A percentile compares a stretch with the other conserved stretches of the same genome.
These are phyloP conservation scores for Barnettozyma vustinii DNA, from an alignment of 805 yeast species.

Conservation along the genomic window DNA sequence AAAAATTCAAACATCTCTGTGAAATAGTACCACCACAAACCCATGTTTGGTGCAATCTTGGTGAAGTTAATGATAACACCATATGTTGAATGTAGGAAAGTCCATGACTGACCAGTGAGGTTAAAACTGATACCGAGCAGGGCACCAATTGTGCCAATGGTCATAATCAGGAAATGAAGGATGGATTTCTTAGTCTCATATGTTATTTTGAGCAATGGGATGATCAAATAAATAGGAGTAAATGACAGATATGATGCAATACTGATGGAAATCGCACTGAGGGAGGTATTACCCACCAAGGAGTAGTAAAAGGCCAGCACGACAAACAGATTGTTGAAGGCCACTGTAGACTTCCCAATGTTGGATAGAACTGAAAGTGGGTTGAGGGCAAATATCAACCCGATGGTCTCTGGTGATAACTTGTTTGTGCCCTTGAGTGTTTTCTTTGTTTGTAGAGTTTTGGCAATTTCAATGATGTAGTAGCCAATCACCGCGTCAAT, in stretches of 20 bases:
- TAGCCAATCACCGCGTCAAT: constrained; percentile 56
- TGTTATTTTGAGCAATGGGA: constrained; percentile 45
- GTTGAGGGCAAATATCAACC: constrained; percentile 67
- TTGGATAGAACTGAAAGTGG: constrained; percentile 72
- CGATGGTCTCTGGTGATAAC: constrained; percentile 40
- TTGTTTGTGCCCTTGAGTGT: constrained; percentile 7
- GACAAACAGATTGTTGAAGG: constrained; percentile 56
- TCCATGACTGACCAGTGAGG: constrained; percentile 33
- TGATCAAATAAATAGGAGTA: constrained; percentile 53
- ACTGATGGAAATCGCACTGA: constrained; percentile 50
- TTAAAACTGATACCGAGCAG: constrained; percentile 36
- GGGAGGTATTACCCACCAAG: constrained; percentile 31
- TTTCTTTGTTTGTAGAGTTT: constrained; percentile 16
- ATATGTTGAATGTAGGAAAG: constrained; percentile 50
- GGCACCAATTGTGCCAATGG: constrained; percentile 20
- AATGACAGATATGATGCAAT: constrained; percentile 59
- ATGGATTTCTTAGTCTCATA: constrained; percentile 12
- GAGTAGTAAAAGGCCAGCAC: constrained; percentile 43
- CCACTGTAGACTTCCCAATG: constrained; percentile 60
- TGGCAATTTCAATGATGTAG: constrained; percentile 46
- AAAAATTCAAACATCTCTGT: constrained; percentile 92
- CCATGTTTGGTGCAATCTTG: constrained; percentile 83
- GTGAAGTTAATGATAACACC: constrained; percentile 53
- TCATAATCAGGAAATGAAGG: constrained; percentile 27
- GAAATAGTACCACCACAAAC: constrained; percentile 98